Conservation (phyloP, 352 stramenopile species). For the Vaucheria bursata region DNA sequence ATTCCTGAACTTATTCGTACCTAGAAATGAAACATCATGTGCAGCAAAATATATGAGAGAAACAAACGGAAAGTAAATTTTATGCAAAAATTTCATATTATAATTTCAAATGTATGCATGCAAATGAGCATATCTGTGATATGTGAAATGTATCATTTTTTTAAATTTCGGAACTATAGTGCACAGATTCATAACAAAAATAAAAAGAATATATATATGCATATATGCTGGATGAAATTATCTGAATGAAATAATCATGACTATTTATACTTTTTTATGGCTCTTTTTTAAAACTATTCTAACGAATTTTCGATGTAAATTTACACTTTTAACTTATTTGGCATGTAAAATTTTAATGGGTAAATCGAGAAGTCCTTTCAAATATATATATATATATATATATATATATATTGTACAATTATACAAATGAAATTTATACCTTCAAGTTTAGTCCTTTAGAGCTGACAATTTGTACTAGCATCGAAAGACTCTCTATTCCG, state of each 20-base stretch:
- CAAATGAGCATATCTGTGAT: neutral
- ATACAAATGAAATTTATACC: neutral
- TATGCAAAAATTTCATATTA: neutral
- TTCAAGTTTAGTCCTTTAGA: neutral
- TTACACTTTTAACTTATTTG: neutral
- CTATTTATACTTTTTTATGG: too few relatives aligned
- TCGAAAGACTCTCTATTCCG: constrained; percentile 30
- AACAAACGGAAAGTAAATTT: neutral
- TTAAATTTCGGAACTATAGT: neutral
- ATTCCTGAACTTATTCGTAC: constrained; percentile 72
- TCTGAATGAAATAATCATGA: too few relatives aligned
- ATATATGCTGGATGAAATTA: too few relatives aligned
- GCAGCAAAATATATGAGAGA: neutral
- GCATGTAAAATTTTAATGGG: neutral
- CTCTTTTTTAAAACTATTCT: too few relatives aligned
- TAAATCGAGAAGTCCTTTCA: neutral
- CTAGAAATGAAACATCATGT: neutral
- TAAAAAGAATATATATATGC: neutral
- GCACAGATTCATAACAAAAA: neutral
- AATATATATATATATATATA: neutral
- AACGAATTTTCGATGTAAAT: neutral
- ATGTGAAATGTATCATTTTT: neutral
- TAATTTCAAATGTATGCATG: neutral
- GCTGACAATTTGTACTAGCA: constrained; percentile 11
- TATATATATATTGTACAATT: too few relatives aligned